These are phyloP conservation scores for Aspergillus bridgeri DNA, from an alignment of 495 filamentous ascomycete species.

Conservation along the genomic window DNA sequence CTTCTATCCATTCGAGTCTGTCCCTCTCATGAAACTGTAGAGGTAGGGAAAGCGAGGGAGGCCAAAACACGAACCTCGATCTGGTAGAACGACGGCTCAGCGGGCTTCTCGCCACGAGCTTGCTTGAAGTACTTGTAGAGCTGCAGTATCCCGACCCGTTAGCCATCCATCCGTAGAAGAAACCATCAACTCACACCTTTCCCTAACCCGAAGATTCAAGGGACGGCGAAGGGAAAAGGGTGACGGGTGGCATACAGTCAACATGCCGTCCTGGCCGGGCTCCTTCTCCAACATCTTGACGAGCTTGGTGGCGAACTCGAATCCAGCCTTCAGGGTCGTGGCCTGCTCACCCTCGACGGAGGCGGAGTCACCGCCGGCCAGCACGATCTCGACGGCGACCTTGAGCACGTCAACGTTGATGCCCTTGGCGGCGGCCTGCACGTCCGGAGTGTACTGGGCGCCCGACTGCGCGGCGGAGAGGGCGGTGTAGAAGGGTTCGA, in stretches of 20 bases:
- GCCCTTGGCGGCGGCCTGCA: conserved; percentile 27
- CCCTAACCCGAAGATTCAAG: not conserved
- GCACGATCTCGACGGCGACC: conserved; percentile 29
- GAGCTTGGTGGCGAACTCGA: conserved; percentile 48
- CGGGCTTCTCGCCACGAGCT: conserved; percentile 42
- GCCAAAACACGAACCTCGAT: conserved; percentile 42
- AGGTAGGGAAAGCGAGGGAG: not conserved
- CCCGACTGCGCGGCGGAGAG: conserved; percentile 31
- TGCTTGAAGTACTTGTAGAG: conserved; percentile 61
- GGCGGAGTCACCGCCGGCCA: conserved; percentile 17
- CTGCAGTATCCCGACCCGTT: conserved; percentile 26
- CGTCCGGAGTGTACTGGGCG: conserved; percentile 30
- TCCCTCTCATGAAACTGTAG: conserved; percentile 8
- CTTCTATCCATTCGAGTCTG: not conserved
- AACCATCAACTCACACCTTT: not conserved
- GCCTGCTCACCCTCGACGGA: conserved; percentile 20
- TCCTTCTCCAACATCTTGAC: conserved; percentile 56
- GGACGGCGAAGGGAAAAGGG: not conserved
- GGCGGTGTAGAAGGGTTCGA: conserved; percentile 29
- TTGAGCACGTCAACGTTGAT: conserved; percentile 31
- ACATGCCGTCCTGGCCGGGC: conserved; percentile 50
- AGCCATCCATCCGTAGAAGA: not conserved
- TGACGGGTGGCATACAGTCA: conserved; percentile 54
- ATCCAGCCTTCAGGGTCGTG: conserved; percentile 31
- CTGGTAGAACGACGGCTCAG: conserved; percentile 49